Evolutionary conservation across 139 green algal genomes (phyloP).

Genomic region (Zygnema circumcarinatum): DNA sequence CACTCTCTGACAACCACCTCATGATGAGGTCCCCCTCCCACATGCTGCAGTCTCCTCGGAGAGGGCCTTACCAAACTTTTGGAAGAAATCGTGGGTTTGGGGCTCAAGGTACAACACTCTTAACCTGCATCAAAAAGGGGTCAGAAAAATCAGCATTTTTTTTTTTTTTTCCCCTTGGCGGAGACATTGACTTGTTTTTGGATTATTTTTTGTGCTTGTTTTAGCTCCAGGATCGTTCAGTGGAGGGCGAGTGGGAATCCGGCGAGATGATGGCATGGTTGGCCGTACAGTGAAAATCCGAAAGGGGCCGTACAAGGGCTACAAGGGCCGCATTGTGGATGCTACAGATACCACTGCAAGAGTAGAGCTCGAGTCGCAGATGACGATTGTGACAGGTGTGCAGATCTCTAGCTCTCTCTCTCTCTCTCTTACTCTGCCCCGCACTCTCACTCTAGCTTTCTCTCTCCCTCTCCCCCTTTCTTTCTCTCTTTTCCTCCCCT

Average conservation of each 20-base stretch:
- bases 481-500: constrained; percentile 1
- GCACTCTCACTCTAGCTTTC: too few relatives aligned
- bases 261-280: constrained; percentile 56
- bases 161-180: not conserved
- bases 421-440: too few relatives aligned
- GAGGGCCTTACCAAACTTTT: not conserved
- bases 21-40: constrained; percentile 29
- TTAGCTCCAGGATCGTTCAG: constrained; percentile 23
- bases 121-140: too few relatives aligned
- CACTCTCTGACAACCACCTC: not conserved
- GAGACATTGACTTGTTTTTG: too few relatives aligned
- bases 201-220: not conserved
- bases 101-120: not conserved
- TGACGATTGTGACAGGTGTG: constrained; percentile 74
- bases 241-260: constrained; percentile 24
- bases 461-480: constrained; percentile 8
- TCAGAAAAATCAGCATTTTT: too few relatives aligned
- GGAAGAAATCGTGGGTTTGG: not conserved
- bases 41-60: constrained; percentile 33
- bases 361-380: constrained; percentile 88
- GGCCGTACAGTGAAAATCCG: constrained; percentile 67
- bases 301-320: constrained; percentile 80
- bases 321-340: constrained; percentile 81
- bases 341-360: constrained; percentile 81
- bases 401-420: constrained; percentile 5